These are phyloP conservation scores for Kwoniella sp. DNA, from an alignment of 768 basidiomycete genomes.

Conservation along the genomic window DNA sequence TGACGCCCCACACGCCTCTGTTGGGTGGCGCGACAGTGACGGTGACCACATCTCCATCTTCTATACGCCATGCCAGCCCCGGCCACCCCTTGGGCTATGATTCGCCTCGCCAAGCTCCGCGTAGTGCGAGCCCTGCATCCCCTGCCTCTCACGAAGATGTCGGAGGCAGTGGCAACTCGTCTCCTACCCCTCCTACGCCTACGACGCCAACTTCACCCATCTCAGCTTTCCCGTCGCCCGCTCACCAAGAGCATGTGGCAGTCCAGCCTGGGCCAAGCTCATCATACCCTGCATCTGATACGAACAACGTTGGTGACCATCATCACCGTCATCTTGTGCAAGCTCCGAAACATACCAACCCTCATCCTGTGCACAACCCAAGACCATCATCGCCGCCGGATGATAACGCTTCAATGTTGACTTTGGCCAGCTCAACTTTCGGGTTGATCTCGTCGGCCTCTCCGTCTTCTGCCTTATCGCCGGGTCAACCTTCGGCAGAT, in stretches of 20 bases:
- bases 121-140: background rate
- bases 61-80: background rate
- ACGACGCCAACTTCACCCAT: conserved; percentile 6
- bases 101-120: background rate
- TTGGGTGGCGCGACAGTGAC: conserved; percentile 1
- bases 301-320: too few relatives aligned
- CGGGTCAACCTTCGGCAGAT: background rate
- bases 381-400: conserved; percentile 85
- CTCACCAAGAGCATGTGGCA: conserved; percentile 44
- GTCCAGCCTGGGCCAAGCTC: background rate
- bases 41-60: background rate
- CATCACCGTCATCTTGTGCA: conserved; percentile 57
- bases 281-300: conserved; percentile 36
- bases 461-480: conserved; percentile 4
- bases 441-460: conserved; percentile 56
- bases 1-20: background rate
- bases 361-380: conserved; percentile 94
- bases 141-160: background rate
- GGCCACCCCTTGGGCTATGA: background rate
- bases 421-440: conserved; percentile 90
- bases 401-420: conserved; percentile 89
- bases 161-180: background rate
- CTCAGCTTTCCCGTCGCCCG: conserved; percentile 11
- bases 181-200: conserved; percentile 8
- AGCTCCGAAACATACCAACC: conserved; percentile 85